These are phyloP conservation scores for Chrysanthemum lavandulifolium DNA, from an alignment of 129 eudicot species.

Conservation along the genomic window DNA sequence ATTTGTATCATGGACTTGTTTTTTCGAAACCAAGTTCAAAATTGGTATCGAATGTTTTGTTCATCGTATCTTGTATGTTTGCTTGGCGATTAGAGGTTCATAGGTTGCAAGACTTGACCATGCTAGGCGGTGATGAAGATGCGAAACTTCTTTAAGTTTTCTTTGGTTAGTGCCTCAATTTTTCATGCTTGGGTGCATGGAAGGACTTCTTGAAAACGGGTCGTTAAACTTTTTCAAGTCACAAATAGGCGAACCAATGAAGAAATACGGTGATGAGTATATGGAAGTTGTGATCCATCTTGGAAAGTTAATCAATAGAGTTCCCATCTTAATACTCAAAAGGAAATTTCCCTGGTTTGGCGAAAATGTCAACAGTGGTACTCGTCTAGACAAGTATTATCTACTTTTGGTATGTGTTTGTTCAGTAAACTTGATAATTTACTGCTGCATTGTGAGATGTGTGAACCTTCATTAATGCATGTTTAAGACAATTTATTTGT, in stretches of 20 bases:
- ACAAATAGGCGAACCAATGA: neutral
- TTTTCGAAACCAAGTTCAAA: neutral
- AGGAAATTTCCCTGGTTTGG: neutral
- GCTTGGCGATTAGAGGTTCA: slow-evolving; percentile 19
- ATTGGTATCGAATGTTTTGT: slow-evolving; percentile 23
- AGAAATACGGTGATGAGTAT: slow-evolving; percentile 1
- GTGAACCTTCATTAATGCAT: too few species aligned
- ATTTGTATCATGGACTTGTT: slow-evolving; percentile 6
- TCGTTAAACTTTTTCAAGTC: slow-evolving; percentile 5
- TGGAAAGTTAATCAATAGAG: slow-evolving; percentile 6
- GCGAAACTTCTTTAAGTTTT: slow-evolving; percentile 13
- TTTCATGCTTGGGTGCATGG: slow-evolving; percentile 25
- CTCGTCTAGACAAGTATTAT: slow-evolving; percentile 5
- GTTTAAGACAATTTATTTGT: too few species aligned
- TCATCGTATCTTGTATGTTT: slow-evolving; percentile 7
- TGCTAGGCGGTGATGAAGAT: neutral
- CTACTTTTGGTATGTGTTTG: slow-evolving; percentile 1
- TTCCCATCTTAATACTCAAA: neutral
- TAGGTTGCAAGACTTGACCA: neutral
- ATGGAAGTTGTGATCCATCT: slow-evolving; percentile 10
- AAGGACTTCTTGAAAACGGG: slow-evolving; percentile 22
- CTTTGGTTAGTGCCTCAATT: slow-evolving; percentile 27
- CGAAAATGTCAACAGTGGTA: neutral
- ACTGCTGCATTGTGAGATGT: slow-evolving; percentile 3
- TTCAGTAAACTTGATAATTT: slow-evolving; percentile 8